Conservation (phyloP, 2,329 filamentous ascomycete genomes). For the Aspergillus piperis region DNA sequence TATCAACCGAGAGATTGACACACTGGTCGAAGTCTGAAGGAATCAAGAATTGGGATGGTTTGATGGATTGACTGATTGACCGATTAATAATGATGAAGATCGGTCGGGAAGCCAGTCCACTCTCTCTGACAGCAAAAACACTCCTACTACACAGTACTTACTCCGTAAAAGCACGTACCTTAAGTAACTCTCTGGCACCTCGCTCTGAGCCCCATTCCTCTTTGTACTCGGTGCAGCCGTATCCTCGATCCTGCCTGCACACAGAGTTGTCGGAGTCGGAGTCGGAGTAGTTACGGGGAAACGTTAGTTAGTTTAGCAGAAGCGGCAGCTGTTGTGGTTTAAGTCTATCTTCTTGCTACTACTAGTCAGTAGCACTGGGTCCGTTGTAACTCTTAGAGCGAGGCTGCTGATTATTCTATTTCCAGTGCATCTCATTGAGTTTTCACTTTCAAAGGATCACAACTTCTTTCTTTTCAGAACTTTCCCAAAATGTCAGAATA, state of each 20-base stretch:
- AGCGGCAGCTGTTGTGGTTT: neutral
- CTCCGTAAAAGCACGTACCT: no score
- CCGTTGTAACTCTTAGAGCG: neutral
- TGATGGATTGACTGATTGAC: neutral
- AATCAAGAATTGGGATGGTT: neutral
- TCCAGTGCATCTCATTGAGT: neutral
- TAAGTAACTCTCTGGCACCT: no score
- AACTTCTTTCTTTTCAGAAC: neutral
- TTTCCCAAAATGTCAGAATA: no score
- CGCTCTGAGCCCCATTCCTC: slow-evolving; percentile 5
- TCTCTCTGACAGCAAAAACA: no score
- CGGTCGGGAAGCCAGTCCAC: neutral
- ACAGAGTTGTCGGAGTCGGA: neutral
- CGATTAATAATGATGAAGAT: neutral
- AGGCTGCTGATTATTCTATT: neutral
- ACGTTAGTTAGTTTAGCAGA: neutral
- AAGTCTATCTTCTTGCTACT: neutral
- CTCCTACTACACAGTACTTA: no score
- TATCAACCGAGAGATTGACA: neutral
- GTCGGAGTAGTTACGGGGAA: neutral
- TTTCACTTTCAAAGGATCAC: neutral
- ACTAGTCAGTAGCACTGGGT: neutral
- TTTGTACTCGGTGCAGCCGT: slow-evolving; percentile 5
- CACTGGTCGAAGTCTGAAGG: no score
- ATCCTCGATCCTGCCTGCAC: slow-evolving; percentile 6